Conservation (phyloP, 495 filamentous ascomycete species). For the Podospora australis region DNA sequence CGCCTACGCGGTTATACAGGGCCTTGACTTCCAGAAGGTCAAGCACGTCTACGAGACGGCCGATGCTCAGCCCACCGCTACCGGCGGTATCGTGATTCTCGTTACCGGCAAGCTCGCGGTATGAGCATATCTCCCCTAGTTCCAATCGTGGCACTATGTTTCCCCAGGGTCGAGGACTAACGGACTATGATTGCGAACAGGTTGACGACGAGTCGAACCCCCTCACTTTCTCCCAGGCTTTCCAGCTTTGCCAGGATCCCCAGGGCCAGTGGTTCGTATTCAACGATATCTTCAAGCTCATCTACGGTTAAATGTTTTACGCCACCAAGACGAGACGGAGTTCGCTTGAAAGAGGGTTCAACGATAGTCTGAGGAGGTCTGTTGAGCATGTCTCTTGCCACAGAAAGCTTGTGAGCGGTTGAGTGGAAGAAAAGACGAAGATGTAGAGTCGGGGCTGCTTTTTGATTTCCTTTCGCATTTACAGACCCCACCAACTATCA, state of each 20-base stretch:
- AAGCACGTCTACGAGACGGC: conserved; percentile 59
- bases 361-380: no score
- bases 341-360: no score
- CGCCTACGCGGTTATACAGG: conserved; percentile 48
- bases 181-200: conserved; percentile 35
- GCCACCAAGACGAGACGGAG: no score
- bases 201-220: conserved; percentile 74
- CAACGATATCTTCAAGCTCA: conserved; percentile 88
- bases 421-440: no score
- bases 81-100: conserved; percentile 67
- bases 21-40: conserved; percentile 74
- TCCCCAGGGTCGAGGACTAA: not conserved
- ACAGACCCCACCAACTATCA: no score
- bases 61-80: conserved; percentile 67
- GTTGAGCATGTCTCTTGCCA: no score
- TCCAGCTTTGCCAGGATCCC: conserved; percentile 70
- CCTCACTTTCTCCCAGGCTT: conserved; percentile 80
- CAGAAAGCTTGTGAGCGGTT: no score
- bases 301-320: conserved; percentile 45
- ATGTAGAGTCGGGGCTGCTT: no score
- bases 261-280: conserved; percentile 69
- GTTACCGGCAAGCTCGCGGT: conserved; percentile 82
- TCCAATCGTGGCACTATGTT: not conserved
- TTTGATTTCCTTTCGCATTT: no score
- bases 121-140: conserved; percentile 20